Evolutionary conservation across 805 yeast species (phyloP).

Genomic region (Barnettozyma sucrosica): DNA sequence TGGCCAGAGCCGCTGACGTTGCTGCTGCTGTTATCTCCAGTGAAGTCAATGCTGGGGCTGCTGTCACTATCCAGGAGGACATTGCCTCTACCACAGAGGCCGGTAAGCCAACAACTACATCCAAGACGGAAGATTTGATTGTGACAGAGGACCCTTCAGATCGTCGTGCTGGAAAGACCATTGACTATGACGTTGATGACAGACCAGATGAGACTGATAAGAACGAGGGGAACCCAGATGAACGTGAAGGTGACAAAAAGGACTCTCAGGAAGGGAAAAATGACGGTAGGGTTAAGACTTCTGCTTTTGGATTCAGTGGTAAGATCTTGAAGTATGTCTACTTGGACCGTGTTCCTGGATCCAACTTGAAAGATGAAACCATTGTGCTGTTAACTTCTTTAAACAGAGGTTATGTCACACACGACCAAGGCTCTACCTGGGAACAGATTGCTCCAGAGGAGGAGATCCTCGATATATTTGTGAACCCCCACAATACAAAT

Average conservation of each 20-base stretch:
- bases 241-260: conserved; percentile 31
- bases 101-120: background rate
- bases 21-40: background rate
- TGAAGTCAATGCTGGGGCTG: background rate
- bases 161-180: conserved; percentile 11
- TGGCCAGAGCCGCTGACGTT: conserved; percentile 1
- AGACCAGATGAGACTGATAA: conserved; percentile 27
- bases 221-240: conserved; percentile 25
- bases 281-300: conserved; percentile 31
- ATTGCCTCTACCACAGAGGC: background rate
- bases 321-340: conserved; percentile 51
- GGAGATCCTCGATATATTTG: conserved; percentile 46
- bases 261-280: conserved; percentile 30
- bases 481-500: conserved; percentile 56
- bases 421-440: conserved; percentile 39
- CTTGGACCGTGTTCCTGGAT: conserved; percentile 37
- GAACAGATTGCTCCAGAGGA: conserved; percentile 29
- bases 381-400: conserved; percentile 53
- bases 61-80: background rate
- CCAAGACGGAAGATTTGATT: background rate
- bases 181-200: conserved; percentile 24
- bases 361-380: conserved; percentile 52
- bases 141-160: conserved; percentile 1
- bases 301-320: conserved; percentile 44
- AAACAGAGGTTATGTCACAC: conserved; percentile 55